Evolutionary conservation across 2,329 filamentous ascomycete species (phyloP).

Genomic region (Ceratocystiopsis brevicomis): DNA sequence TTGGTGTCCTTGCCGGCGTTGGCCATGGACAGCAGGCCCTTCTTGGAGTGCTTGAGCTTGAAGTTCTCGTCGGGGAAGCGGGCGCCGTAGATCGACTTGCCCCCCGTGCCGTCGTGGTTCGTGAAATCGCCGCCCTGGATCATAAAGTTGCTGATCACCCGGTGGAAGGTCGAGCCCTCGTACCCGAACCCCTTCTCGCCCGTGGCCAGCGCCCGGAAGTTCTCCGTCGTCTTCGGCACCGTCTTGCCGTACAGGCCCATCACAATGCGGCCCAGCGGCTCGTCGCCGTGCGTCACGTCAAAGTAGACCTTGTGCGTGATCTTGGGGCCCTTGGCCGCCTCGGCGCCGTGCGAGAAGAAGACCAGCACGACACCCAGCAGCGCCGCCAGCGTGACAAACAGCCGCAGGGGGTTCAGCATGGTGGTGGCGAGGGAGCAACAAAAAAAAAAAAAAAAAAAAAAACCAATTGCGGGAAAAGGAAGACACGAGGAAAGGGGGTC

Average conservation of each 20-base stretch:
- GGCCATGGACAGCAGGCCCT: slow-evolving; percentile 70
- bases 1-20: slow-evolving; percentile 75
- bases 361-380: slow-evolving; percentile 58
- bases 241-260: slow-evolving; percentile 79
- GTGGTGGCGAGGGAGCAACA: background rate
- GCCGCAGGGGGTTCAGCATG: slow-evolving; percentile 58
- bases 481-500: no score
- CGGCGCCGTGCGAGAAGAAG: slow-evolving; percentile 55
- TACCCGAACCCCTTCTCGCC: slow-evolving; percentile 79
- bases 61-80: slow-evolving; percentile 87
- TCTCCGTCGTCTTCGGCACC: slow-evolving; percentile 55
- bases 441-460: no score
- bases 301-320: slow-evolving; percentile 93
- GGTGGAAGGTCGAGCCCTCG: slow-evolving; percentile 60
- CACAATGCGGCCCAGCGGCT: slow-evolving; percentile 54
- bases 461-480: background rate
- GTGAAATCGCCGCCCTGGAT: slow-evolving; percentile 85
- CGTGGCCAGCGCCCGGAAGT: slow-evolving; percentile 64
- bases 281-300: slow-evolving; percentile 60
- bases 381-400: slow-evolving; percentile 54
- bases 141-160: slow-evolving; percentile 82
- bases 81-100: slow-evolving; percentile 73
- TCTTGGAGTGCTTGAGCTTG: slow-evolving; percentile 81
- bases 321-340: slow-evolving; percentile 72
- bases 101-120: slow-evolving; percentile 62